phyloP scores from a whole-genome alignment of 2,329 filamentous ascomycete genomes.

The Monosporascus sp. region DNA sequence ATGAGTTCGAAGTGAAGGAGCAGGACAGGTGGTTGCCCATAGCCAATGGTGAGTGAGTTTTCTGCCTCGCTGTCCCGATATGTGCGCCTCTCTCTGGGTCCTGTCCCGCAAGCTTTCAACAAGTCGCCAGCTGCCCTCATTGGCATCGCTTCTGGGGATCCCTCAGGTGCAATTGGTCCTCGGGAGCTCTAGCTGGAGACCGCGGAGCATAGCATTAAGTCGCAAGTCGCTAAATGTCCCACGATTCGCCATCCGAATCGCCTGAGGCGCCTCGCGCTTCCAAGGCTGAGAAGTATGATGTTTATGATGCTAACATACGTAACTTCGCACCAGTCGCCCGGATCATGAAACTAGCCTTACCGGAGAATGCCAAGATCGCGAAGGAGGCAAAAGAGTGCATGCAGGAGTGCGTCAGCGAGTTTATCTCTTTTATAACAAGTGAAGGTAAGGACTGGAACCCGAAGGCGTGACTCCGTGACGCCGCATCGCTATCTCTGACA shows the following conservation, averaged over 20 bases:
- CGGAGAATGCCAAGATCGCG: slow-evolving; percentile 97
- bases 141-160: slow-evolving; percentile 45
- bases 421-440: slow-evolving; percentile 99
- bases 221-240: slow-evolving; percentile 47
- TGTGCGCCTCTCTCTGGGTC: slow-evolving; percentile 33
- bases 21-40: slow-evolving; percentile 99
- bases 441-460: slow-evolving; percentile 63
- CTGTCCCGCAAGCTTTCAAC: slow-evolving; percentile 24
- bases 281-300: slow-evolving; percentile 44
- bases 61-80: slow-evolving; percentile 40
- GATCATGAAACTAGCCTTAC: slow-evolving; percentile 97
- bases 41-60: slow-evolving; percentile 89
- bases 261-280: slow-evolving; percentile 43
- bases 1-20: slow-evolving; percentile 99
- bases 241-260: slow-evolving; percentile 49
- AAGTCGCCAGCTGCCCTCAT: slow-evolving; percentile 24
- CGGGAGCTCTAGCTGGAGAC: slow-evolving; percentile 36
- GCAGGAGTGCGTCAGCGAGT: slow-evolving; percentile 99
- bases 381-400: slow-evolving; percentile 99
- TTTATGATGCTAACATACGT: slow-evolving; percentile 85
- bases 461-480: too few species aligned
- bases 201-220: slow-evolving; percentile 25
- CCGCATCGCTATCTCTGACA: slow-evolving; percentile 6
- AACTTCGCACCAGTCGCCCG: slow-evolving; percentile 95
- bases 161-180: slow-evolving; percentile 31